phyloP scores from a whole-genome alignment of 1,284 basidiomycete species.

The Trichosporon sp. region DNA sequence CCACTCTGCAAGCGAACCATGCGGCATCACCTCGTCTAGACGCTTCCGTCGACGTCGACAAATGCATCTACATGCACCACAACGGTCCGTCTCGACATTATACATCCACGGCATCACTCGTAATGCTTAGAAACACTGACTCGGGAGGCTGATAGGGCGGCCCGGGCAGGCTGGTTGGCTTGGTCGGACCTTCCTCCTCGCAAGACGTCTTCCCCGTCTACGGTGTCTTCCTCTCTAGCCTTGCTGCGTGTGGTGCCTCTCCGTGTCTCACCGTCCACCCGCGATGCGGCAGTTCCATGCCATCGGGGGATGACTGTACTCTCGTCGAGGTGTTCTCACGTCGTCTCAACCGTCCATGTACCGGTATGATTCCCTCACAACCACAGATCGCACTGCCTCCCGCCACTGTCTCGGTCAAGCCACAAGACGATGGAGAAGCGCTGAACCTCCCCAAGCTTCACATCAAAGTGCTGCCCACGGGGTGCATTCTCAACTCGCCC shows the following conservation, averaged over 20 bases:
- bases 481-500: neutral
- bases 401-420: neutral
- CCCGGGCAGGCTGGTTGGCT: neutral
- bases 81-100: too few relatives aligned
- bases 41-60: too few relatives aligned
- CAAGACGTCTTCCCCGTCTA: neutral
- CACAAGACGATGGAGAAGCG: neutral
- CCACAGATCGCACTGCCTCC: neutral
- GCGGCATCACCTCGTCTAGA: too few relatives aligned
- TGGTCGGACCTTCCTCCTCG: neutral
- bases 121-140: too few relatives aligned
- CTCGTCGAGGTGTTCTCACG: neutral
- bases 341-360: neutral
- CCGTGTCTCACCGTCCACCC: neutral
- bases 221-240: neutral
- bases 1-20: neutral
- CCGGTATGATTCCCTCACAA: neutral
- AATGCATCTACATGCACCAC: too few relatives aligned
- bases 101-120: too few relatives aligned
- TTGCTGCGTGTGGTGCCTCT: neutral
- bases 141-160: neutral
- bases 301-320: neutral
- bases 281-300: too few relatives aligned
- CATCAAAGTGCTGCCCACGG: neutral
- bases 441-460: neutral